These are phyloP conservation scores for Hura crepitans DNA, from an alignment of 441 rosid species.

Conservation along the genomic window DNA sequence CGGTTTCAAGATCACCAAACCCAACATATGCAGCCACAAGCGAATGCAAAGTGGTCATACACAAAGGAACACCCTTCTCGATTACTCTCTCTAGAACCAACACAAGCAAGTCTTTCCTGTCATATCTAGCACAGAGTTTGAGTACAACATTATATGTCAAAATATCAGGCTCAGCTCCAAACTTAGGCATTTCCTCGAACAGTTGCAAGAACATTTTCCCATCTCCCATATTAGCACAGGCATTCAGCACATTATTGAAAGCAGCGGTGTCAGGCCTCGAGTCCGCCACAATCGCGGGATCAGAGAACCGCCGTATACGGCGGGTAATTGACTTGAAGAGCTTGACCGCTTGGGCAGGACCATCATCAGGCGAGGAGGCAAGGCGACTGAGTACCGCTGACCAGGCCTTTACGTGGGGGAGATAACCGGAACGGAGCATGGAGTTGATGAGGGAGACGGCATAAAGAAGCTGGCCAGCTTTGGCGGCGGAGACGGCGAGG, in stretches of 20 bases:
- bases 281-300: conserved; percentile 44
- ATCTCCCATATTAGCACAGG: conserved; percentile 81
- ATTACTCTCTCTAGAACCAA: conserved; percentile 68
- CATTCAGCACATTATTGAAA: conserved; percentile 78
- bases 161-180: conserved; percentile 63
- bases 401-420: conserved; percentile 89
- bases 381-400: conserved; percentile 74
- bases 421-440: conserved; percentile 85
- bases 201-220: conserved; percentile 48
- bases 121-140: conserved; percentile 70
- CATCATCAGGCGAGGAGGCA: conserved; percentile 58
- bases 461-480: conserved; percentile 62
- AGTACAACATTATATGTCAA: conserved; percentile 77
- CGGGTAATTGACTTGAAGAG: conserved; percentile 54
- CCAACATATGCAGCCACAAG: conserved; percentile 94
- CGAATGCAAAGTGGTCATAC: conserved; percentile 78
- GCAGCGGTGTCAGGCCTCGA: conserved; percentile 83
- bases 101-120: conserved; percentile 69
- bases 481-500: conserved; percentile 75
- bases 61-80: conserved; percentile 47
- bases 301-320: conserved; percentile 46
- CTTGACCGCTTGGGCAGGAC: conserved; percentile 56
- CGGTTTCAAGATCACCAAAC: conserved; percentile 67
- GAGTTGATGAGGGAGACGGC: conserved; percentile 71
- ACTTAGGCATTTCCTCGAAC: conserved; percentile 68